Evolutionary conservation across 441 rosid genomes (phyloP).

Genomic region (Erysimum cheiri): DNA sequence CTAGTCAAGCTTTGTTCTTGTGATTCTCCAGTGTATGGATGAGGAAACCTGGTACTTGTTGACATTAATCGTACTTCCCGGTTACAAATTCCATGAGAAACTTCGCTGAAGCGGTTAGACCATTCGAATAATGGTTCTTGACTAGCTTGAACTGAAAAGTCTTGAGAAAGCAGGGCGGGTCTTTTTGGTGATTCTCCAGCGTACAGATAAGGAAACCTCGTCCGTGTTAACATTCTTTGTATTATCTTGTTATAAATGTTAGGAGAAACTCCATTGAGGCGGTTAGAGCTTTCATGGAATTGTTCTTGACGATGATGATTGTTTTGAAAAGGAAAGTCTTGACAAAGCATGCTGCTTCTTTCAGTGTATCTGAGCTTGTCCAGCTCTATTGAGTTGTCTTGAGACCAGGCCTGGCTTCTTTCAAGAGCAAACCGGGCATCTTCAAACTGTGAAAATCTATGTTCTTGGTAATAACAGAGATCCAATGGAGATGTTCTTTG

Average conservation of each 20-base stretch:
- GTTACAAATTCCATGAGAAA: neutral
- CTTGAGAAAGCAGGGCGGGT: conserved; percentile 10
- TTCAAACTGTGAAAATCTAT: conserved; percentile 1
- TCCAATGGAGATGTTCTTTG: conserved; percentile 12
- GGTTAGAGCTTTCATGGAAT: neutral
- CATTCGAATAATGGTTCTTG: conserved; percentile 15
- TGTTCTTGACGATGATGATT: conserved; percentile 15
- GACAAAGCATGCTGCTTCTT: neutral
- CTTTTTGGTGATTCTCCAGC: conserved; percentile 25
- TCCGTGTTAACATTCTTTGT: neutral
- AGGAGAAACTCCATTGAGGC: neutral
- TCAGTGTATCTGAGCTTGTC: conserved; percentile 5
- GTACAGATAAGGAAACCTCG: conserved; percentile 18
- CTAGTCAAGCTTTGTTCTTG: conserved; percentile 10
- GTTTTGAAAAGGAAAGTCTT: neutral
- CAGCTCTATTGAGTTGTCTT: neutral
- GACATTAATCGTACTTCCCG: conserved; percentile 1
- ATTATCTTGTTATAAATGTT: neutral
- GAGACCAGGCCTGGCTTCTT: neutral
- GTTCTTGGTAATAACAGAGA: neutral
- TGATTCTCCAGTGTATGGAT: conserved; percentile 15
- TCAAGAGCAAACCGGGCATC: conserved; percentile 4
- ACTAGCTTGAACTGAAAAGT: conserved; percentile 22
- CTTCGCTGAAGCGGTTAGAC: conserved; percentile 8
- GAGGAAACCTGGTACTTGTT: neutral